phyloP scores from a whole-genome alignment of 2,329 filamentous ascomycete species.

The Herpotrichia juniperi region DNA sequence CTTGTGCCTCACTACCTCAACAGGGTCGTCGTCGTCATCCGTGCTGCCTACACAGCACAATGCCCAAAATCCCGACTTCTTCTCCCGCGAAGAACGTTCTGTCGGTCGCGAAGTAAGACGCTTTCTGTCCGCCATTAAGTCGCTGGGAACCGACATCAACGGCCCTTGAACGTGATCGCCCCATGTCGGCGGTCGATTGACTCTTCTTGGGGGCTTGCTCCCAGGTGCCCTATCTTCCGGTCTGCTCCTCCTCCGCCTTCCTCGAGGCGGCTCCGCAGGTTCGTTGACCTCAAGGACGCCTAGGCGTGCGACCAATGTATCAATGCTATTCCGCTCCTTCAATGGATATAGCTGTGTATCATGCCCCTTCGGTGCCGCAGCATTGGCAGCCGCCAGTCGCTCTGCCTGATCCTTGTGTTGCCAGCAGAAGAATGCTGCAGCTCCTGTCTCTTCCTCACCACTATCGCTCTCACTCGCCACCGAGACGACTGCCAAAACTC shows the following conservation, averaged over 20 bases:
- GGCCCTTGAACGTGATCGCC: conserved; percentile 52
- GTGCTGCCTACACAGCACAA: conserved; percentile 48
- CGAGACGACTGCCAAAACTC: conserved; percentile 49
- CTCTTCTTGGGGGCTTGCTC: conserved; percentile 24
- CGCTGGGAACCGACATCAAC: conserved; percentile 51
- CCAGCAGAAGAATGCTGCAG: conserved; percentile 80
- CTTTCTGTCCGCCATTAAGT: conserved; percentile 39
- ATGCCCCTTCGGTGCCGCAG: conserved; percentile 23
- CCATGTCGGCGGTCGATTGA: conserved; percentile 52
- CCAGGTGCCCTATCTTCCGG: conserved; percentile 21
- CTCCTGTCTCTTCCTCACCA: conserved; percentile 62
- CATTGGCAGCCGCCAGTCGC: conserved; percentile 35
- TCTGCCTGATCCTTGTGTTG: conserved; percentile 90
- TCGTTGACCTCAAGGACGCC: conserved; percentile 72
- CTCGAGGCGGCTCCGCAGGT: conserved; percentile 43
- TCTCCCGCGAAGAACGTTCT: conserved; percentile 25
- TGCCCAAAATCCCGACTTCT: conserved; percentile 49
- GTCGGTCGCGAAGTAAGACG: conserved; percentile 23
- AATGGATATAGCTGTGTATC: conserved; percentile 60
- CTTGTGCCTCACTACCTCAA: conserved; percentile 51
- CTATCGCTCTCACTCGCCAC: conserved; percentile 36
- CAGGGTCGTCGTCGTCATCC: conserved; percentile 49
- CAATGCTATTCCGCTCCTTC: conserved; percentile 76
- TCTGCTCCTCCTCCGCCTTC: conserved; percentile 26
- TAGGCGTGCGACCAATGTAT: conserved; percentile 81